phyloP scores from a whole-genome alignment of 2,329 filamentous ascomycete genomes.

The Akanthomyces muscarius region DNA sequence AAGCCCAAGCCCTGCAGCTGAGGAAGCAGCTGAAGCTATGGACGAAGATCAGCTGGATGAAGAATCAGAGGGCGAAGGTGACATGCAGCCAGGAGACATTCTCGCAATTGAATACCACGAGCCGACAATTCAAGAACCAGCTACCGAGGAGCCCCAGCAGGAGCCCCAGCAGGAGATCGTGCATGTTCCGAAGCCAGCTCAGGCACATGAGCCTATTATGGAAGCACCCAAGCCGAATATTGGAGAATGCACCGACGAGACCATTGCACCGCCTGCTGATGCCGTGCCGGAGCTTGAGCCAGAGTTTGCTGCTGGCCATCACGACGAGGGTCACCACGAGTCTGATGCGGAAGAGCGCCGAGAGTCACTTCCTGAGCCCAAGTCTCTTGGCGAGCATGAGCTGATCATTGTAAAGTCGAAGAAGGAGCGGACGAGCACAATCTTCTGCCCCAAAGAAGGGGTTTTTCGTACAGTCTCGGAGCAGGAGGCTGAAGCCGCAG shows the following conservation, averaged over 20 bases:
- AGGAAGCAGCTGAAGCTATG: not conserved
- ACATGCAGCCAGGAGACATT: slow-evolving; percentile 23
- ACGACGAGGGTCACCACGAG: not conserved
- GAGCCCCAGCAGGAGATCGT: slow-evolving; percentile 21
- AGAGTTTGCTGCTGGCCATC: slow-evolving; percentile 4
- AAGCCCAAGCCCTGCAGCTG: slow-evolving; percentile 20
- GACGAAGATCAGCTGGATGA: slow-evolving; percentile 24
- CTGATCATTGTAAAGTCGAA: slow-evolving; percentile 27
- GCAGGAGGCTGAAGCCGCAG: slow-evolving; percentile 48
- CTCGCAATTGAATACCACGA: slow-evolving; percentile 7
- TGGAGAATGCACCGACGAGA: not conserved
- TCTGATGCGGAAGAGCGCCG: slow-evolving; percentile 18
- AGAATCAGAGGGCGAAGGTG: slow-evolving; percentile 33
- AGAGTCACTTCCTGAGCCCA: slow-evolving; percentile 18
- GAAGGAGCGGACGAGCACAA: slow-evolving; percentile 45
- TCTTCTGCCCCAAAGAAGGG: slow-evolving; percentile 60
- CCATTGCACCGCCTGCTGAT: slow-evolving; percentile 6
- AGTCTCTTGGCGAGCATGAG: slow-evolving; percentile 16
- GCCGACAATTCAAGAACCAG: not conserved
- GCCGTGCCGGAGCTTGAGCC: slow-evolving; percentile 21
- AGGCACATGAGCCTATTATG: not conserved
- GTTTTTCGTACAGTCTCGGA: slow-evolving; percentile 59
- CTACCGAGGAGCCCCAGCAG: slow-evolving; percentile 23
- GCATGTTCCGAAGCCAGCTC: not conserved
- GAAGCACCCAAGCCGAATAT: not conserved